Evolutionary conservation across 2,329 filamentous ascomycete species (phyloP), one percentile per base, ranked within the genome.

Genomic region (Paecilomyces niveus): DNA sequence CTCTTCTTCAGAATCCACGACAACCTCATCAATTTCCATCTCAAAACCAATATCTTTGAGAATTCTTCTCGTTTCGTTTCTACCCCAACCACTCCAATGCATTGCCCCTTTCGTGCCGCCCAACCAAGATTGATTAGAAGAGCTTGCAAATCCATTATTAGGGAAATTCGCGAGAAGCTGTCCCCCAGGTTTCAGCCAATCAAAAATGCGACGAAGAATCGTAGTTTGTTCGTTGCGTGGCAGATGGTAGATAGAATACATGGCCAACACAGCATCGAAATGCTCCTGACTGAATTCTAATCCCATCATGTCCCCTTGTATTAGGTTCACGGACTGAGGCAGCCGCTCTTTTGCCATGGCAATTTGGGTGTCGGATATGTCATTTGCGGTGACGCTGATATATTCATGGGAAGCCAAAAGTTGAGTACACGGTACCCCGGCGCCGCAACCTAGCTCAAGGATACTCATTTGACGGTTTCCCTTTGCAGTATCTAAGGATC

Each of bases 221-320:
- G 68, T 67, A 0, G 62, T 68, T 68, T 85, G 83, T 64, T 85
- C 81, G 1, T 70, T 68, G 5, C 76, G 74, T 1, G 82, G 81
- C 4, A 85, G 74, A 62, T 85, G 83, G 55, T 84, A 79, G 55
- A 85, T 67, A 33, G 78, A 82, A 68, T 83, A 85, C 63, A 85
- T 78, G 0, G 71, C 82, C 0, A 81, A 63, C 1, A 83, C 75
- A 3, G 77, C 81, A 58, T 83, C 76, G 57, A 85, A 74, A 0
- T 71, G 70, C 0, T 52, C 66, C 0, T 62, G 58, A 0, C 57
- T 59, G 59, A 79, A 78, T 1, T 66, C 56, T 1, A 80, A 66
- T 0, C 58, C 61, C 58, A 74, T 68, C 78, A 80, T 80, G 57
- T 80, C 78, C 1, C 73, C 76, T 15, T 70, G 62, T 2, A 73